Conservation (phyloP, 2,329 filamentous ascomycete genomes). For the Fusarium sp. region DNA sequence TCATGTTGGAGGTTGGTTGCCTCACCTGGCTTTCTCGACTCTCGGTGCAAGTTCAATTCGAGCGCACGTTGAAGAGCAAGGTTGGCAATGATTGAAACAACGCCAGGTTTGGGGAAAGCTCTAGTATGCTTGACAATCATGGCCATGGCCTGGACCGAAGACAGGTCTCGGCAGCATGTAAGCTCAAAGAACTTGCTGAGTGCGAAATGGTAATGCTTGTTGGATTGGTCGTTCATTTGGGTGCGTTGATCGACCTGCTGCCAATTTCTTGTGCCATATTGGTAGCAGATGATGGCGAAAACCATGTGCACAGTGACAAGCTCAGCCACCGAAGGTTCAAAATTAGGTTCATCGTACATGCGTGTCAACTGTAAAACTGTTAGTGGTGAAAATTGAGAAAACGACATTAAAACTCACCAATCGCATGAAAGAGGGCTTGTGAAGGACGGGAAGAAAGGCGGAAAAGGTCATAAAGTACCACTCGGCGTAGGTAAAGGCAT, state of each 20-base stretch:
- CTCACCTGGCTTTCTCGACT: slow-evolving; percentile 63
- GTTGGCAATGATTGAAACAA: slow-evolving; percentile 75
- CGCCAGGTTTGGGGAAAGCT: slow-evolving; percentile 82
- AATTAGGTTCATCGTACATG: slow-evolving; percentile 76
- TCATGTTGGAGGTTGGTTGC: slow-evolving; percentile 74
- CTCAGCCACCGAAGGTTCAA: slow-evolving; percentile 71
- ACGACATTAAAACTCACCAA: slow-evolving; percentile 61
- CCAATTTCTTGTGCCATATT: slow-evolving; percentile 77
- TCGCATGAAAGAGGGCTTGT: slow-evolving; percentile 77
- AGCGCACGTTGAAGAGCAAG: slow-evolving; percentile 75
- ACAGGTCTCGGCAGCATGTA: slow-evolving; percentile 68
- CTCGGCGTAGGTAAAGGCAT: slow-evolving; percentile 75
- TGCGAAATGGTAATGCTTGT: slow-evolving; percentile 82
- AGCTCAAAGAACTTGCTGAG: slow-evolving; percentile 76
- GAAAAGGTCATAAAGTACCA: slow-evolving; percentile 82
- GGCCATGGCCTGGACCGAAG: slow-evolving; percentile 77
- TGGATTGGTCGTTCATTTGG: slow-evolving; percentile 72
- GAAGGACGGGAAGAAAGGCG: slow-evolving; percentile 79
- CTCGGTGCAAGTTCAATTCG: slow-evolving; percentile 80
- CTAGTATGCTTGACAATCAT: slow-evolving; percentile 79
- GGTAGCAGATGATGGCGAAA: slow-evolving; percentile 80
- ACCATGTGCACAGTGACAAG: slow-evolving; percentile 81
- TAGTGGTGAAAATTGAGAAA: neutral
- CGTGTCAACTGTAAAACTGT: slow-evolving; percentile 61
- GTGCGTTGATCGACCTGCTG: slow-evolving; percentile 64